A percentile compares a stretch with the other conserved stretches of the same genome.
phyloP scores from a whole-genome alignment of 768 basidiomycete species.

The Mycena floridula region DNA sequence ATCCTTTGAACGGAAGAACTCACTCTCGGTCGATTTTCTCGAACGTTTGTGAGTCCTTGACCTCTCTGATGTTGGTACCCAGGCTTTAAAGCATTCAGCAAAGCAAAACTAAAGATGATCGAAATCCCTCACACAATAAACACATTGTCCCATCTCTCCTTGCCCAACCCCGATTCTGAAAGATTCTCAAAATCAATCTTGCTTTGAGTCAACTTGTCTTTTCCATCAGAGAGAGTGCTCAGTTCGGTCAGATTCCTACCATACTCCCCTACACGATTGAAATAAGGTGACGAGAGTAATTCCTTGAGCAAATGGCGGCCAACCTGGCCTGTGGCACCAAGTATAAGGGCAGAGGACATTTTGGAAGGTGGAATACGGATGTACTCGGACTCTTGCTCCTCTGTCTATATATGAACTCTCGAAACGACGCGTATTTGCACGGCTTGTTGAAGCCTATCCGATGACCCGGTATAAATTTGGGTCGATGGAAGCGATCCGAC shows the following conservation, averaged over 20 bases:
- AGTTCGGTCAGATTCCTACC: constrained; percentile 55
- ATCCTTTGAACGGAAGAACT: constrained; percentile 14
- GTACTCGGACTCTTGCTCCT: too few species aligned
- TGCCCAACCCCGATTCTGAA: constrained; percentile 40
- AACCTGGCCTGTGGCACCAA: constrained; percentile 71
- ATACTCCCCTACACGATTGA: constrained; percentile 59
- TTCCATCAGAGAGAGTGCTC: constrained; percentile 30
- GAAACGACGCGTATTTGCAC: too few species aligned
- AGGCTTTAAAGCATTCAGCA: too few species aligned
- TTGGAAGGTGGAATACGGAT: too few species aligned
- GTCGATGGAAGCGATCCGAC: too few species aligned
- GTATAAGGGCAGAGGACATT: constrained; percentile 63
- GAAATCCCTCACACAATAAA: constrained; percentile 61
- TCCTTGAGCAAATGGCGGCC: constrained; percentile 57
- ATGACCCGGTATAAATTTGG: too few species aligned
- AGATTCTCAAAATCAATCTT: constrained; percentile 65
- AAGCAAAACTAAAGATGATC: too few species aligned
- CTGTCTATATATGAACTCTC: too few species aligned
- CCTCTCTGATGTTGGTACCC: too few species aligned
- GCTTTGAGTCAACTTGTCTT: constrained; percentile 64
- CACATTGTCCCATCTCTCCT: constrained; percentile 68
- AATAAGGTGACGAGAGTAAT: constrained; percentile 51
- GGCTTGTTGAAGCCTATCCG: too few species aligned
- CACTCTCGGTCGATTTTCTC: constrained; percentile 77
- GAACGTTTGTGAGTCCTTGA: constrained; percentile 57